phyloP scores from a whole-genome alignment of 2,329 filamentous ascomycete genomes.

The Aspergillus flavus region DNA sequence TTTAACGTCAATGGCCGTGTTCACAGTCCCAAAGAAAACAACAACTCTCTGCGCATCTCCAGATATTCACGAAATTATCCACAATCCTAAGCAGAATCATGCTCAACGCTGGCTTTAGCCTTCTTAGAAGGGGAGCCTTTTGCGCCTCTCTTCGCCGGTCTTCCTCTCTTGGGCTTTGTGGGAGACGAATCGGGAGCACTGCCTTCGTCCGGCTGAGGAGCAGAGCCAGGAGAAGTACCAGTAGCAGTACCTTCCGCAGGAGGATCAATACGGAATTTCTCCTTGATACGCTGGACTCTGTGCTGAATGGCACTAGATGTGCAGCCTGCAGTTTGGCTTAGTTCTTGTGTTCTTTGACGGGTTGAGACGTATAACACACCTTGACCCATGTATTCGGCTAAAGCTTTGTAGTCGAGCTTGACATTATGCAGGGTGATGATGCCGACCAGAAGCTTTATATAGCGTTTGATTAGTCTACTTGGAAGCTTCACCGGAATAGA shows the following conservation, averaged over 20 bases:
- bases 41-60: not conserved
- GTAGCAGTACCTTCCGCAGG: not conserved
- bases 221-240: not conserved
- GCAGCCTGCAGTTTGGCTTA: slow-evolving; percentile 19
- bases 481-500: not conserved
- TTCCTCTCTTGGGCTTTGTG: slow-evolving; percentile 11
- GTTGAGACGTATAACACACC: slow-evolving; percentile 15
- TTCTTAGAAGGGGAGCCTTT: slow-evolving; percentile 6
- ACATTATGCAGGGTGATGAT: slow-evolving; percentile 21
- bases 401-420: slow-evolving; percentile 22
- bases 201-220: not conserved
- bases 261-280: slow-evolving; percentile 7
- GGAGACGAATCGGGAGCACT: not conserved
- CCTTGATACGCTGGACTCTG: slow-evolving; percentile 24
- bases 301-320: slow-evolving; percentile 27
- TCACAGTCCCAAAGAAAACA: not conserved
- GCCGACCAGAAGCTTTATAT: slow-evolving; percentile 25
- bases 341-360: not conserved
- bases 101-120: not conserved
- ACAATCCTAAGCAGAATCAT: not conserved
- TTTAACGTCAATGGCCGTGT: not conserved
- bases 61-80: not conserved
- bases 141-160: not conserved
- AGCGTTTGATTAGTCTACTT: not conserved
- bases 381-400: slow-evolving; percentile 28